phyloP scores from a whole-genome alignment of 2,329 filamentous ascomycete genomes.

The Truncatella angustata region DNA sequence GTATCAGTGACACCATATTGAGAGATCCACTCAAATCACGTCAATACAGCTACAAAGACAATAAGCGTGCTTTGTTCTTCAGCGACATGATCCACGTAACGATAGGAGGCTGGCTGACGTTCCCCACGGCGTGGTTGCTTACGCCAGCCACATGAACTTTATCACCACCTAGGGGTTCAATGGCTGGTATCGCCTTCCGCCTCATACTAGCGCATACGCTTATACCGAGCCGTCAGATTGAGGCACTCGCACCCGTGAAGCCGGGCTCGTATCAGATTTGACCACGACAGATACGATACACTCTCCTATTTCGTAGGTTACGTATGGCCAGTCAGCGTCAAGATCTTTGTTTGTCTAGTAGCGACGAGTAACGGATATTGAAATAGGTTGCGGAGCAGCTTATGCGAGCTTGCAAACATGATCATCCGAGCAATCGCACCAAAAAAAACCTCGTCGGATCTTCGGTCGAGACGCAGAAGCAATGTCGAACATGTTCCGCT shows the following conservation, averaged over 20 bases:
- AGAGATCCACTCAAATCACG: not conserved
- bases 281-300: no score
- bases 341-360: no score
- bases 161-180: not conserved
- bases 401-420: no score
- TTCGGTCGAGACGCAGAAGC: not conserved
- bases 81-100: not conserved
- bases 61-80: no score
- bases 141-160: constrained; percentile 2
- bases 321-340: no score
- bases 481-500: not conserved
- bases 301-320: no score
- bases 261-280: no score
- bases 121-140: not conserved
- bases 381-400: no score
- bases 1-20: not conserved
- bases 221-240: not conserved
- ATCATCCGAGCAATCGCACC: no score
- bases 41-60: not conserved
- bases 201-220: not conserved
- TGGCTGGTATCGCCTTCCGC: not conserved
- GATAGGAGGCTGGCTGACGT: not conserved
- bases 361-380: no score
- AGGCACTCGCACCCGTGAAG: not conserved
- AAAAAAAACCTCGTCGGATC: not conserved